Evolutionary conservation across 305 asterid genomes (phyloP).

Genomic region (Fraxinus sp.): DNA sequence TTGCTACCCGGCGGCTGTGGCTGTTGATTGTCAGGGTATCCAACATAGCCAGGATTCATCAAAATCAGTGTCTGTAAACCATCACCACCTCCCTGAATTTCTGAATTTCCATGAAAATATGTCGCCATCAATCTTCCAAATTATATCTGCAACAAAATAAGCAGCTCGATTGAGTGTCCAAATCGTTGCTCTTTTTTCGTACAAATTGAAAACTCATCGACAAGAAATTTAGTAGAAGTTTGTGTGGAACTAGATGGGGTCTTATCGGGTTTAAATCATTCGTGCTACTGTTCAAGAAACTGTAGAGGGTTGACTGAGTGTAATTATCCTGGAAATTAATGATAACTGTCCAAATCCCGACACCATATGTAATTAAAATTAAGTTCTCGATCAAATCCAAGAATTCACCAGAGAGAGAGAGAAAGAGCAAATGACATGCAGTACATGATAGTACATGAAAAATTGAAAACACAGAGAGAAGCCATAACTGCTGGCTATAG

Average conservation of each 20-base stretch:
- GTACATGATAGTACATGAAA: not conserved
- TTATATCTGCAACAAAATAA: not conserved
- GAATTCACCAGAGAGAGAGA: not conserved
- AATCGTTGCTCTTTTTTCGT: not conserved
- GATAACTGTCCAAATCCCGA: not conserved
- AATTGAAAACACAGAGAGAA: not conserved
- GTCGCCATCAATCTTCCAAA: constrained; percentile 38
- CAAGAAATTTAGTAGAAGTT: not conserved
- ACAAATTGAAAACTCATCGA: not conserved
- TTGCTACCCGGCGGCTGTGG: constrained; percentile 29
- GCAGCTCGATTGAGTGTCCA: not conserved
- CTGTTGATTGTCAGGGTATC: constrained; percentile 44
- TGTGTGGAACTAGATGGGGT: not conserved
- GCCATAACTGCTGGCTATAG: not conserved
- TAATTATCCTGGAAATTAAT: constrained; percentile 8
- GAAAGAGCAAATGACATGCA: not conserved
- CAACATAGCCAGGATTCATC: constrained; percentile 53
- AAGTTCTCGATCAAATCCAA: not conserved
- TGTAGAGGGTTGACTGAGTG: constrained; percentile 22
- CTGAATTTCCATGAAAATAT: constrained; percentile 49
- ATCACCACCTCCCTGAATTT: constrained; percentile 45
- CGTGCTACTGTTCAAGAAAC: not conserved
- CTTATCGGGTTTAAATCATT: constrained; percentile 32
- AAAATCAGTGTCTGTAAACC: constrained; percentile 53
- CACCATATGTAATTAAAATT: constrained; percentile 13